phyloP scores from a whole-genome alignment of 331 rosid species.

The Telfairia occidentalis region DNA sequence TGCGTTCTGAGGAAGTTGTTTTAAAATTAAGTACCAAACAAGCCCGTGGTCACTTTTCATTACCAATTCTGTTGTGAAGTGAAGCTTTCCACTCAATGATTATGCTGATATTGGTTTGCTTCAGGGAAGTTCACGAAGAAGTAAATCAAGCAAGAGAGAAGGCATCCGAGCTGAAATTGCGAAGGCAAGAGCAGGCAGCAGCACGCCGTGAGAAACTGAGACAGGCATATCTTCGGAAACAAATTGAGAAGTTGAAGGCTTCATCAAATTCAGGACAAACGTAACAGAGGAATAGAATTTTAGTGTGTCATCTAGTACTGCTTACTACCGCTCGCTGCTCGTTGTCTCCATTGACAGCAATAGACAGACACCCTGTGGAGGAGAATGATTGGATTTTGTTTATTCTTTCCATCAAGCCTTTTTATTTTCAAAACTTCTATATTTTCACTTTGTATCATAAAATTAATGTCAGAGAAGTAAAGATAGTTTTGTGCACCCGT shows the following conservation, averaged over 20 bases:
- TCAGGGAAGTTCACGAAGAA: constrained; percentile 94
- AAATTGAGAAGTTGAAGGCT: constrained; percentile 63
- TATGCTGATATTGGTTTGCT: constrained; percentile 9
- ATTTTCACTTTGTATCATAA: background rate
- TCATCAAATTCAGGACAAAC: constrained; percentile 30
- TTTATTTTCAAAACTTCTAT: background rate
- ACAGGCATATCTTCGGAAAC: constrained; percentile 81
- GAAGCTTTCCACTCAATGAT: background rate
- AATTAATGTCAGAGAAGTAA: background rate
- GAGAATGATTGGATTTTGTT: background rate
- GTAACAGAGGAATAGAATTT: background rate
- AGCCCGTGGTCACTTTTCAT: background rate
- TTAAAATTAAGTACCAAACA: background rate
- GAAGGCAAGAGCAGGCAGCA: constrained; percentile 67
- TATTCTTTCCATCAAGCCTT: background rate
- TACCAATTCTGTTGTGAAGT: background rate
- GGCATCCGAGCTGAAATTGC: constrained; percentile 63
- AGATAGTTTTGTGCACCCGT: background rate
- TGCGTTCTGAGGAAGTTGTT: background rate
- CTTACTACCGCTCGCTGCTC: background rate
- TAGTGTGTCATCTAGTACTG: background rate
- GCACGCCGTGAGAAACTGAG: constrained; percentile 73
- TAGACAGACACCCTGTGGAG: background rate
- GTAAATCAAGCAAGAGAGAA: constrained; percentile 73
- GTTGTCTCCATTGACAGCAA: background rate